phyloP scores from a whole-genome alignment of 2,329 filamentous ascomycete genomes.

The Colletotrichum tropicale region DNA sequence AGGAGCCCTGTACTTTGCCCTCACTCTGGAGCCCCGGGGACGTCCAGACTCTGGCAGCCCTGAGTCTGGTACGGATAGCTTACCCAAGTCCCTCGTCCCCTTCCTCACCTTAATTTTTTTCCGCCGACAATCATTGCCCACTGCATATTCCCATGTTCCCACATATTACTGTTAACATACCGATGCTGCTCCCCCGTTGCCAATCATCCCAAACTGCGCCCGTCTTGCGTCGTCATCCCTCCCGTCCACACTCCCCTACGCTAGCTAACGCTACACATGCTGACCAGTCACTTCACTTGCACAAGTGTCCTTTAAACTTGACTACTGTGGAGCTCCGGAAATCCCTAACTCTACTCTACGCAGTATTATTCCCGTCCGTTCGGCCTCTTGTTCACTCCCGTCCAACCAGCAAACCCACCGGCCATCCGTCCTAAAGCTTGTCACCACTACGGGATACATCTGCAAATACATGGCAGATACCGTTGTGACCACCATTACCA shows the following conservation, averaged over 20 bases:
- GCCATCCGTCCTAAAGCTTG: background rate
- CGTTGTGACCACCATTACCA: background rate
- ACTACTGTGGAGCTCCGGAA: background rate
- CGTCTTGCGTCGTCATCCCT: constrained; percentile 11
- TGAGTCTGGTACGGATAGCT: background rate
- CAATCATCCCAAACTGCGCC: constrained; percentile 5
- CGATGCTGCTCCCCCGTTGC: background rate
- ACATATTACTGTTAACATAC: background rate
- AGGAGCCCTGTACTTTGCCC: background rate
- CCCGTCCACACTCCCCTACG: background rate
- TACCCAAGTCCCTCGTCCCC: background rate
- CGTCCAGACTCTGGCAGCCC: background rate
- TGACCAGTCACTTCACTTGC: background rate
- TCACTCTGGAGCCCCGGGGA: background rate
- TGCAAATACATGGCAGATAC: background rate
- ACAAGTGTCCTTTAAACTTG: background rate
- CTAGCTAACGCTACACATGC: background rate
- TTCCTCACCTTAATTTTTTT: background rate
- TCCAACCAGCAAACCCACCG: background rate
- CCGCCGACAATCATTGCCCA: background rate
- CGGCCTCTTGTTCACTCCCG: background rate
- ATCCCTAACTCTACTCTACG: constrained; percentile 3
- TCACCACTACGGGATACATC: background rate
- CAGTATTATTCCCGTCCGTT: background rate
- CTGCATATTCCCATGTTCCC: background rate